Base-by-base conservation (phyloP, 2,329 filamentous ascomycete species). In the Diaporthe capsici region DNA sequence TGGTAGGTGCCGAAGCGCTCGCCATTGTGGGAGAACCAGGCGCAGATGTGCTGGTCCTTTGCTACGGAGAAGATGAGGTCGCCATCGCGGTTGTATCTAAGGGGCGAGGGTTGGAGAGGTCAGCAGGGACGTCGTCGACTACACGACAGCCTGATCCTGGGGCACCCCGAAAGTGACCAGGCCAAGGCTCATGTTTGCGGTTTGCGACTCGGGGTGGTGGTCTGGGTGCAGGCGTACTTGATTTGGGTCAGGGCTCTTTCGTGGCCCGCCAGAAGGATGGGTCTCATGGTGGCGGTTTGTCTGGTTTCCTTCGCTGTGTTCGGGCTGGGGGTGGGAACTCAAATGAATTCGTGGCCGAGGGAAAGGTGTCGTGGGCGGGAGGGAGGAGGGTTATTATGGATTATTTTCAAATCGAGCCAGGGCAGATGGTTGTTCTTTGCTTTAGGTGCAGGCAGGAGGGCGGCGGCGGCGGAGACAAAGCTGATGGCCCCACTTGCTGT, bases 11-110 rank as follows among this genome's bases (percentile, higher is more conserved):
- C 97, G 82, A 98, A 91, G 82, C 97, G 94, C 90, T 99, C 97
- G 88, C 97, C 97, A 86, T 99, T 99, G 88, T 97, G 95, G 79
- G 95, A 94, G 88, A 92, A 98, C 97, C 97, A 99, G 79, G 92
- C 96, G 90, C 96, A 98, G 82, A 98, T 95, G 83, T 97, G 92
- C 87, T 98, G 96, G 87, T 98, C 96, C 88, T 98, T 98, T 81
- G 95, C 92, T 77, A 95, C 94, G 78, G 96, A 98, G 90, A 98
- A 98, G 84, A 98, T 93, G 80, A 98, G 91, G 84, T 99, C 97
- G 87, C 97, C 97, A 88, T 99, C 97, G 86, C 92, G 92, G 87
- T 96, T 97, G 88, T 95, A 98, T 84, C 93, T 95, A 76, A 12
- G 39, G 65, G 28, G 49, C 42, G 55, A 37, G 39, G 39, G 17